phyloP scores from a whole-genome alignment of 371 early-diverging fungal species.

The Rhizopus stolonifer region DNA sequence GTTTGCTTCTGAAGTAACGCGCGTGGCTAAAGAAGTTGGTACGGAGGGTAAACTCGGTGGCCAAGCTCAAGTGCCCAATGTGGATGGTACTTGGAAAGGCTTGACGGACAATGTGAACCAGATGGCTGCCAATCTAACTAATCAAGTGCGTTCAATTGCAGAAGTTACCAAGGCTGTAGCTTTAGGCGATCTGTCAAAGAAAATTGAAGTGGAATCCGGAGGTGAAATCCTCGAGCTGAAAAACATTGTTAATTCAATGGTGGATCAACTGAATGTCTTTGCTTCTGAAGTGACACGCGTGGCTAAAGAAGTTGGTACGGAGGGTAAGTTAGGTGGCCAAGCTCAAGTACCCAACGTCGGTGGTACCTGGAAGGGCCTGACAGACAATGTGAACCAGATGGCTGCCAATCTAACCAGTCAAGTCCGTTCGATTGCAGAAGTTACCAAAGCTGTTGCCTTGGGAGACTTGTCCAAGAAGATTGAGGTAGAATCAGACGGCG shows the following conservation, averaged over 20 bases:
- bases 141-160: constrained; percentile 26
- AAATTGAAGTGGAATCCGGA: constrained; percentile 24
- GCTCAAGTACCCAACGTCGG: constrained; percentile 52
- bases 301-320: constrained; percentile 60
- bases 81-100: constrained; percentile 36
- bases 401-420: constrained; percentile 58
- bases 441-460: constrained; percentile 46
- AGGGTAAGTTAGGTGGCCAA: constrained; percentile 57
- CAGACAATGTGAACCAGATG: constrained; percentile 64
- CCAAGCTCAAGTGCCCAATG: constrained; percentile 20
- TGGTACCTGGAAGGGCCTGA: constrained; percentile 59
- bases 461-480: constrained; percentile 53
- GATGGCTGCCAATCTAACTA: constrained; percentile 26
- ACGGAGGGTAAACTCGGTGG: constrained; percentile 30
- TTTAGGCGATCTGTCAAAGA: constrained; percentile 30
- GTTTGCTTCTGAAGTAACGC: constrained; percentile 29
- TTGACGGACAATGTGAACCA: constrained; percentile 24
- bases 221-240: constrained; percentile 42
- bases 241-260: constrained; percentile 35
- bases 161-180: constrained; percentile 23
- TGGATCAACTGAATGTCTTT: constrained; percentile 43
- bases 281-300: constrained; percentile 62
- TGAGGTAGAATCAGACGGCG: constrained; percentile 40
- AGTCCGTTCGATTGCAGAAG: constrained; percentile 49
- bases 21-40: constrained; percentile 40